Base-by-base conservation (phyloP, 1,139 yeast genomes). In the Sugiyamaella castrensis region DNA sequence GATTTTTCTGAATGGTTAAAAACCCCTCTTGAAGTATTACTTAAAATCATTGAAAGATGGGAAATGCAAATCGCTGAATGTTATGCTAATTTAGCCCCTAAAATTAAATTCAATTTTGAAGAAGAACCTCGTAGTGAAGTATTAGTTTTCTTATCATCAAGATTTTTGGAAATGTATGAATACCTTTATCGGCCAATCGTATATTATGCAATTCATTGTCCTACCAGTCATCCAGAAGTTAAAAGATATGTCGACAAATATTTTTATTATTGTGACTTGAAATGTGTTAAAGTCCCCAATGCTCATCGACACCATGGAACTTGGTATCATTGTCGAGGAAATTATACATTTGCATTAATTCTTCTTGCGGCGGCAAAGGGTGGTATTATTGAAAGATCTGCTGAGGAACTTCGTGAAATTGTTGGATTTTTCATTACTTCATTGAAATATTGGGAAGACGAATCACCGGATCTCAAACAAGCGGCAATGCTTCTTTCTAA, bases 241-340 rank as follows among this genome's bases (percentile, higher is more conserved):
- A 48, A 49, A 24, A 46, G 46, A 11, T 53, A 47, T 31, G 50
- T 50, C 27, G 55, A 50, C 42, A 52, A 51, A 36, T 53, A 46
- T 34, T 52, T 53, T 29, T 50, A 47, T 34, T 47, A 43, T 30
- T 47, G 47, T 43, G 50, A 46, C 40, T 30, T 50, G 10, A 46
- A 49, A 33, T 44, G 47, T 36, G 50, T 38, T 15, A 46, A 43
- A 36, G 47, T 49, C n/a, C 45, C 52, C 10, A 40, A 48, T 36
- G 46, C 50, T 11, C 57, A 53, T 37, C 43, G 57, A 9, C 57
- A 53, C 30, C 56, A 53, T 41, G 57, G 57, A 4, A 51, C 54
- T 3, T 53, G 56, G 56, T 53, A 53, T 35, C 48, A 43, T 26
- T 48, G 53, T 37, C 40, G 56, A 24, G 48, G 48, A 6, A 48